A percentile compares a stretch with the other conserved stretches of the same genome.
phyloP scores from a whole-genome alignment of 306 rosid genomes.

The Acacia confusa region DNA sequence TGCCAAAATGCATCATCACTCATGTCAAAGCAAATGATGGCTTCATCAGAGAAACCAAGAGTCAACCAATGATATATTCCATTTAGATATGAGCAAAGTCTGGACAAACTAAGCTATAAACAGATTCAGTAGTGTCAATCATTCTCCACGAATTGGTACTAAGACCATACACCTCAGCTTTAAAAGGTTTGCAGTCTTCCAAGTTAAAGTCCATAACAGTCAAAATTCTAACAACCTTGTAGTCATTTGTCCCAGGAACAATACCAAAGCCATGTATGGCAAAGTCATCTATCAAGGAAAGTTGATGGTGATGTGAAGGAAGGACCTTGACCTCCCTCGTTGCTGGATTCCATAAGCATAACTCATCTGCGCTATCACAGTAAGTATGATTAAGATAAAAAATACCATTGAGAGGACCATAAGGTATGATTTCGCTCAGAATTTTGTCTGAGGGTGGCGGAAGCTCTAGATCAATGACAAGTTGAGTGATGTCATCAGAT shows the following conservation, averaged over 20 bases:
- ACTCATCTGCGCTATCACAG: no score
- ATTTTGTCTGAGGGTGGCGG: background rate
- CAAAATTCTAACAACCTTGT: conserved; percentile 6
- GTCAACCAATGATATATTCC: conserved; percentile 17
- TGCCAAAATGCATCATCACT: background rate
- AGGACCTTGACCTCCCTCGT: conserved; percentile 12
- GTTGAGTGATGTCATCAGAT: background rate
- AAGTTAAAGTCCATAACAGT: background rate
- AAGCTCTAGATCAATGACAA: background rate
- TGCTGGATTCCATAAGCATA: conserved; percentile 14
- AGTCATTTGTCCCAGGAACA: background rate
- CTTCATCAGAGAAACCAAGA: background rate
- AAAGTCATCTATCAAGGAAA: rapidly evolving
- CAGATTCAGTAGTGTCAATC: background rate
- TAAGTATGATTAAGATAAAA: background rate
- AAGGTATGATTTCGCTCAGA: background rate
- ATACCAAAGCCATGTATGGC: conserved; percentile 9
- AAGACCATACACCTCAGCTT: background rate
- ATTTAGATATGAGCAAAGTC: background rate
- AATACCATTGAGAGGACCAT: conserved; percentile 20
- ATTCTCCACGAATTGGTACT: background rate
- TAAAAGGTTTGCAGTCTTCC: background rate
- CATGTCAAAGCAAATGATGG: conserved; percentile 12
- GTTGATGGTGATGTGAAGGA: background rate
- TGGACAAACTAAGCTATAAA: background rate